Conservation (phyloP, 2,329 filamentous ascomycete genomes). For the Ascochyta pisi region DNA sequence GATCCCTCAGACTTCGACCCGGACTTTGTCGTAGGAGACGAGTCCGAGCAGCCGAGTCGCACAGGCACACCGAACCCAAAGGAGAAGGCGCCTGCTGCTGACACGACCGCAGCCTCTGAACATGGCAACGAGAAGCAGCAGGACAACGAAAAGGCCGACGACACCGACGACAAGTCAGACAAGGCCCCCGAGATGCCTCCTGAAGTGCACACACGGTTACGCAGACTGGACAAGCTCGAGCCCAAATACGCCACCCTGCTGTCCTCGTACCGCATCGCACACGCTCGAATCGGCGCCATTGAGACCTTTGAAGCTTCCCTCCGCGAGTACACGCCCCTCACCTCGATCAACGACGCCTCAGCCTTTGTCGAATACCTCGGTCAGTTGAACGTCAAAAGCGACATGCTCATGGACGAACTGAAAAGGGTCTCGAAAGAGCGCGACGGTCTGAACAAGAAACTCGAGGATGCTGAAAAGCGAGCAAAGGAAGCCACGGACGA, state of each 20-base stretch:
- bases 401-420: constrained; percentile 93
- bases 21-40: constrained; percentile 86
- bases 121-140: constrained; percentile 42
- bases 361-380: constrained; percentile 89
- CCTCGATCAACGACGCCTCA: constrained; percentile 83
- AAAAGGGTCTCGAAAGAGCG: constrained; percentile 85
- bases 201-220: constrained; percentile 76
- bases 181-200: constrained; percentile 68
- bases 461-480: constrained; percentile 71
- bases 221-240: constrained; percentile 90
- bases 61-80: constrained; percentile 64
- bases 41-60: constrained; percentile 70
- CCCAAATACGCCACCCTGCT: constrained; percentile 70
- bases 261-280: constrained; percentile 83
- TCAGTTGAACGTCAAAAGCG: constrained; percentile 82
- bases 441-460: constrained; percentile 78
- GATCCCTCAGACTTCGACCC: constrained; percentile 89
- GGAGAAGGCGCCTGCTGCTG: constrained; percentile 44
- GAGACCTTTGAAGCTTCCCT: constrained; percentile 92
- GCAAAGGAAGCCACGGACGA: constrained; percentile 69
- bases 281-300: constrained; percentile 83
- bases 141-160: constrained; percentile 40
- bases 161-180: constrained; percentile 37
- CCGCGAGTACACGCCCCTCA: constrained; percentile 89
- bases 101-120: constrained; percentile 23